Evolutionary conservation across 306 rosid species (phyloP), one percentile per base, ranked within the genome.

Genomic region (Ammopiptanthus mongolicus): DNA sequence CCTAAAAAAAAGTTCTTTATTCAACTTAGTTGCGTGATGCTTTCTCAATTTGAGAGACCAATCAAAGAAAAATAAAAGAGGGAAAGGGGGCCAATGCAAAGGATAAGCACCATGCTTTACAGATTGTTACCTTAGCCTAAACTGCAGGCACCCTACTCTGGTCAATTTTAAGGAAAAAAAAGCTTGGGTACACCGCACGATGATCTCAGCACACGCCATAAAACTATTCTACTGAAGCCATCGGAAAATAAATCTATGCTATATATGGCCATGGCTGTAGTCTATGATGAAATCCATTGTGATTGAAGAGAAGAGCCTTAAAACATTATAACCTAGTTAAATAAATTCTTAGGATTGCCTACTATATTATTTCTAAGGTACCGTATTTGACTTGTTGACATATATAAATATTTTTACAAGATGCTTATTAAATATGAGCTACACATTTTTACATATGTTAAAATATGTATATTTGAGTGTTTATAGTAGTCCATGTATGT

Each of bases 31-130:
- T 12, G 52, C 10, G 3, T 11, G 11, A 21, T 64, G 34, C 37
- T 65, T 42, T 65, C 36, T 42, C 39, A 65, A 42, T 19, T 39
- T 41, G 11, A 19, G 52, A 19, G 19, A 19, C 2, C 51, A 39
- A 65, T 11, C 6, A 65, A 65, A 42, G 13, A 34, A 21, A 17
- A 23, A 65, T 14, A 65, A 42, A 13, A 9, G 28, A 3, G 13
- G 19, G 14, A 0, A 12, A 36, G 3, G 64, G 5, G 28, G 34
- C 66, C 56, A 23, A 56, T 25, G 42, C 28, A 56, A 56, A 71
- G 55, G 42, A 48, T 31, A 74, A 46, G 69, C 50, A 62, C 10
- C 36, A 12, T 44, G 48, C 78, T 59, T 73, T 73, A 73, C 69
- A 60, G 60, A 73, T 61, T 48, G 70, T 46, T 46, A 29, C 50